Percentiles rank a stretch among this genome's conserved stretches.
Evolutionary conservation across 1,284 basidiomycete species (phyloP).

Genomic region (Fomitopsis palustris): DNA sequence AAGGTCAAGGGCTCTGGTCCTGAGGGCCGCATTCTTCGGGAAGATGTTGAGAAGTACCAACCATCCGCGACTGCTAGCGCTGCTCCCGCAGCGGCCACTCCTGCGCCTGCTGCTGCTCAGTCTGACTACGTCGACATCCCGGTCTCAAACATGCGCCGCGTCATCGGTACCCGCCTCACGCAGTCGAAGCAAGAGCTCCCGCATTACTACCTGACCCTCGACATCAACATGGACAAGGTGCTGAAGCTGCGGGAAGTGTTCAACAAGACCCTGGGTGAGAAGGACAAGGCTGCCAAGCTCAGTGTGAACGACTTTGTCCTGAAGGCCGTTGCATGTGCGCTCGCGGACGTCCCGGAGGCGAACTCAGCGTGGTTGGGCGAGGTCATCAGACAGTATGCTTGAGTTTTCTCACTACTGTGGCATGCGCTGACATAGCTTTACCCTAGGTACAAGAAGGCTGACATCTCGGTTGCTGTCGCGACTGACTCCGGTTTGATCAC

Average conservation of each 20-base stretch:
- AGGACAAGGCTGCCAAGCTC: slow-evolving; percentile 85
- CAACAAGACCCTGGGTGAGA: slow-evolving; percentile 85
- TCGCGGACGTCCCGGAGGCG: slow-evolving; percentile 94
- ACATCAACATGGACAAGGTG: slow-evolving; percentile 97
- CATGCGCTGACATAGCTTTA: neutral
- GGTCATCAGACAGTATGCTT: slow-evolving; percentile 79
- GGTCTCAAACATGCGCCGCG: slow-evolving; percentile 93
- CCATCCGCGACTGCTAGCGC: slow-evolving; percentile 43
- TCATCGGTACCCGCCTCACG: slow-evolving; percentile 86
- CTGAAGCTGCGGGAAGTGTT: slow-evolving; percentile 94
- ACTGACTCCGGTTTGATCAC: slow-evolving; percentile 97
- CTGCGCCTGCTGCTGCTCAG: slow-evolving; percentile 39
- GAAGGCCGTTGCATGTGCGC: slow-evolving; percentile 90
- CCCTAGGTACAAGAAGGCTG: slow-evolving; percentile 88
- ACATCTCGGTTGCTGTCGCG: slow-evolving; percentile 96
- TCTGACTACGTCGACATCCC: slow-evolving; percentile 89
- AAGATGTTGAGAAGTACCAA: slow-evolving; percentile 91
- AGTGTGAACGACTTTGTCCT: slow-evolving; percentile 99
- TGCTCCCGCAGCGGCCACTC: slow-evolving; percentile 36
- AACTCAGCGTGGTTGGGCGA: slow-evolving; percentile 99
- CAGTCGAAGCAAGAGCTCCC: slow-evolving; percentile 94
- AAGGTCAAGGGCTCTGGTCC: slow-evolving; percentile 96
- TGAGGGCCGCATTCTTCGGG: slow-evolving; percentile 89
- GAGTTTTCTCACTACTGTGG: neutral
- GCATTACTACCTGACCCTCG: slow-evolving; percentile 97